Base-by-base conservation (phyloP, 495 filamentous ascomycete genomes). In the Aspergillus olivimuriae region DNA sequence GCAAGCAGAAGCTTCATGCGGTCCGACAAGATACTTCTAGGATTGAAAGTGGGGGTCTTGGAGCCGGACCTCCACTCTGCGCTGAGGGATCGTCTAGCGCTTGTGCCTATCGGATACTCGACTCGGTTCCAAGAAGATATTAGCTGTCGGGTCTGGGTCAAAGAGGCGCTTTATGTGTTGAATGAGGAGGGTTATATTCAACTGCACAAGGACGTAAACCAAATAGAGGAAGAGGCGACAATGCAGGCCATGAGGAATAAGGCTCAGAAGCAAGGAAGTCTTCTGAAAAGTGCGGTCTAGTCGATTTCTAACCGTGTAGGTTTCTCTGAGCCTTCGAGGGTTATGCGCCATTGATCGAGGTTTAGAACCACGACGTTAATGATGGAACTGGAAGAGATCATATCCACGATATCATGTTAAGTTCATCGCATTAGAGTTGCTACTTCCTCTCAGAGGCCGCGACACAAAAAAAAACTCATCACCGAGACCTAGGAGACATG, bases 121-220 rank as follows among this genome's bases (percentile, higher is more conserved):
- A 41, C 28, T 9, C 53, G 53, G 11, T 60, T 53, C 17, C 37
- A 43, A 0, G 56, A 57, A 31, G 15, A 37, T 0, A 32, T 62
- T 3, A 57, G 26, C 12, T 56, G 53, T 36, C 51, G 51, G 2
- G 46, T 57, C 3, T 62, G 59, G 59, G 15, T 57, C 1, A 57
- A 56, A 33, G 56, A 57, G 53, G 59, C 51, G 5, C 41, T 60
- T 10, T 54, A 47, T 39, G 51, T 46, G 10, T 23, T 62, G 16
- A 57, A 60, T 40, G 53, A 58, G 17, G 53, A 60, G 33, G 56
- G 56, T 2, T 62, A 54, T 43, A 28, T 62, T 6, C 41, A 46
- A 32, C 44, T 58, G 6, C 19, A 19, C 1, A 36, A 34, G 40
- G 46, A 31, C n/a, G 41, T 52, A 2, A 11, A 20, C 6, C 40